Evolutionary conservation across 345 rosid species (phyloP), one percentile per base, ranked within the genome.

Genomic region (Cardamine occulta): DNA sequence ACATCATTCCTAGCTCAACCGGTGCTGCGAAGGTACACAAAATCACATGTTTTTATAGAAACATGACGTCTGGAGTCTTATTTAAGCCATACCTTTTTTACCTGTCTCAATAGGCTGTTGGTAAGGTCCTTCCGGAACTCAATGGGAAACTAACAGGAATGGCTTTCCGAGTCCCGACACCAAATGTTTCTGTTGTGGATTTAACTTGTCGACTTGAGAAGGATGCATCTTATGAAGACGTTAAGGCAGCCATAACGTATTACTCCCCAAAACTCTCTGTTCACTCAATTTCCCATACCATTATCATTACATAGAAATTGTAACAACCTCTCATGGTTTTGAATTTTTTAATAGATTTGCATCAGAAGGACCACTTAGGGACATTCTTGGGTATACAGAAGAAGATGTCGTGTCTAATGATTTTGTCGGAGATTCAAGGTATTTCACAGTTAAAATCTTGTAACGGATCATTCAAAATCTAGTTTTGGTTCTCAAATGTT

Each of bases 101-200:
- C 53, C 37, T 17, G 79, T 67, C 61, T 58, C 18, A 59, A 60
- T 63, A 91, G 98, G 98, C 98, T 81, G 98, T 94, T 24, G 98
- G 98, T 59, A 94, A 94, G 79, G 98, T 94, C 79, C 96, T 94
- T 81, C 98, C 96, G 1, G 91, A 88, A 64, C 93, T 94, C 74
- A 91, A 94, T 29, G 98, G 98, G 61, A 94, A 86, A 78, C 97
- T 94, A 57, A 94, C 98, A 37, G 98, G 98, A 75, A 94, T 94
- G 98, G 98, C 98, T 31, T 91, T 94, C 91, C 93, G 98, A 66
- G 97, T 94, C 55, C 97, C 98, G 39, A 94, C 97, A 31, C 80
- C 96, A 34, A 91, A 94, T 81, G 97, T 94, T 49, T 94, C 97
- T 62, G 98, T 94, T 71, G 98, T 91, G 79, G 97, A 94, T 78